These are phyloP conservation scores for Suhomyces anneliseae DNA, from an alignment of 1,139 yeast genomes.

Conservation along the genomic window DNA sequence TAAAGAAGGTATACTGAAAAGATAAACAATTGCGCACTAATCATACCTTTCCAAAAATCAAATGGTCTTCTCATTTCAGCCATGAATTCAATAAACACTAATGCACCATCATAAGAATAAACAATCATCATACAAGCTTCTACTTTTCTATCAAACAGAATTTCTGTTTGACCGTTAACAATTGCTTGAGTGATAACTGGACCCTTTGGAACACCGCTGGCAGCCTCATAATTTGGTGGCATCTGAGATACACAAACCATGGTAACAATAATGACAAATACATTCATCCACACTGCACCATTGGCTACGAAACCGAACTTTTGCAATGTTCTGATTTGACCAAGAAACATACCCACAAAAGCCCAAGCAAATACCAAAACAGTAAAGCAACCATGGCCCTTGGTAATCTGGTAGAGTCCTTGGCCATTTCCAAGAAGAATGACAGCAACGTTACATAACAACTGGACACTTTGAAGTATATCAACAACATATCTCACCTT, in stretches of 20 bases:
- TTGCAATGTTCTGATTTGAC: conserved; percentile 3
- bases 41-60: conserved; percentile 5
- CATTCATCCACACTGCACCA: conserved; percentile 3
- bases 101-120: conserved; percentile 3
- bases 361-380: conserved; percentile 1
- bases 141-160: background rate
- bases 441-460: conserved; percentile 2
- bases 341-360: conserved; percentile 1
- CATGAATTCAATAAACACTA: conserved; percentile 3
- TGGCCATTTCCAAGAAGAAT: conserved; percentile 3
- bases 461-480: conserved; percentile 2
- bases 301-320: conserved; percentile 3
- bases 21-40: conserved; percentile 1
- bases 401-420: conserved; percentile 2
- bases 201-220: background rate
- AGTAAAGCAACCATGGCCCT: conserved; percentile 2
- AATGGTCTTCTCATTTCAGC: conserved; percentile 5
- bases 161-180: background rate
- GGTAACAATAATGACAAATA: conserved; percentile 2
- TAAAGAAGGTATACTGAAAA: conserved; percentile 1
- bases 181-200: background rate
- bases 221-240: conserved; percentile 1
- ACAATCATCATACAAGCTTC: conserved; percentile 4
- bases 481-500: conserved; percentile 2
- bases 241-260: conserved; percentile 3